Percentiles rank a stretch among this genome's conserved stretches.
These are phyloP conservation scores for Saururus chinensis DNA, from an alignment of 164 flowering plant genomes.

Conservation along the genomic window DNA sequence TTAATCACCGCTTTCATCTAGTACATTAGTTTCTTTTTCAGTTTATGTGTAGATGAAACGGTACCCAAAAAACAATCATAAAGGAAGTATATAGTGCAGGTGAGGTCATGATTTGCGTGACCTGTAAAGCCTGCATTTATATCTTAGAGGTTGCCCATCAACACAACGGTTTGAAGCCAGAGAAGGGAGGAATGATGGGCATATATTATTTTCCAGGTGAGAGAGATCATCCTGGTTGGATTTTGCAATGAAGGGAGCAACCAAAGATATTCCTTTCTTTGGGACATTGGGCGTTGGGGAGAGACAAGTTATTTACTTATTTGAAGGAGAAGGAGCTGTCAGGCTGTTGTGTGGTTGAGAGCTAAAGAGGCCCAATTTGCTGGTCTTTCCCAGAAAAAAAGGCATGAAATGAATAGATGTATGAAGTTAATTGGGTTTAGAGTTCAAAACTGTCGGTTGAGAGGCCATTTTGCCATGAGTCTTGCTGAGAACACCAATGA, in stretches of 20 bases:
- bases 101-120: background rate
- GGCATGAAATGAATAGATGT: background rate
- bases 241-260: background rate
- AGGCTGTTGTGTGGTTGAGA: constrained; percentile 4
- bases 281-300: background rate
- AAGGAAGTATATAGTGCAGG: background rate
- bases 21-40: no score
- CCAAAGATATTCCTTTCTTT: background rate
- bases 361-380: background rate
- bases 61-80: no score
- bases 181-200: background rate
- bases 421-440: background rate
- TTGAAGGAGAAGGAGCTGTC: constrained; percentile 1
- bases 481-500: no score
- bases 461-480: no score
- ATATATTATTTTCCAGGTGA: no score
- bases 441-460: background rate
- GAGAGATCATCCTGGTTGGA: constrained; percentile 1
- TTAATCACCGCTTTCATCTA: no score
- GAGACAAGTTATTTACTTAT: background rate
- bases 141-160: background rate
- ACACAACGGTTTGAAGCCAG: background rate
- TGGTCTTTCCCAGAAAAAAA: background rate
- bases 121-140: background rate
- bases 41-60: no score